Percentiles rank a stretch among this genome's conserved stretches.
Conservation (phyloP, 306 rosid genomes). For the Trifolium repens region DNA sequence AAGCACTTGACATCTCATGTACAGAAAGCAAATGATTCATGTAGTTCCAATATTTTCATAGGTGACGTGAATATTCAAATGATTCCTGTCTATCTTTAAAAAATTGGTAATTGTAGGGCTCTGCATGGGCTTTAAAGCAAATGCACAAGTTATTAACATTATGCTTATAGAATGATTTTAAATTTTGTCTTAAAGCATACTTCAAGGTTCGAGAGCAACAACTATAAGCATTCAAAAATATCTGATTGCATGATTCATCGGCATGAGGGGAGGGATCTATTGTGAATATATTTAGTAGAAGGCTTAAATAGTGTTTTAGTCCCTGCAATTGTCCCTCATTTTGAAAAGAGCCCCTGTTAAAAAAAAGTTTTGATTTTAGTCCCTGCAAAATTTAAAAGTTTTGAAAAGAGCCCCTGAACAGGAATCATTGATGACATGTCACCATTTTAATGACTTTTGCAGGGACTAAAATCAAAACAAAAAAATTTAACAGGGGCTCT, state of each 20-base stretch:
- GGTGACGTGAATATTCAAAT: conserved; percentile 26
- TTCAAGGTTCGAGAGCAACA: conserved; percentile 4
- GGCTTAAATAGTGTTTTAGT: too few species aligned
- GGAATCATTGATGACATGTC: too few species aligned
- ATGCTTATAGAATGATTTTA: neutral
- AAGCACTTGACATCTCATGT: conserved; percentile 8
- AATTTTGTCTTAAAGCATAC: conserved; percentile 1
- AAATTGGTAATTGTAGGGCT: neutral
- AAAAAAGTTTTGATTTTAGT: too few species aligned
- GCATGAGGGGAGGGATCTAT: neutral
- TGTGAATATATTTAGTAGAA: conserved; percentile 6
- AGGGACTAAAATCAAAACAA: too few species aligned
- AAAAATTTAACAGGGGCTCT: too few species aligned
- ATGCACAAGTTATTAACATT: conserved; percentile 1
- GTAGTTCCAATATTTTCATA: neutral
- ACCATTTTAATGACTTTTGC: too few species aligned
- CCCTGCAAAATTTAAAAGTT: too few species aligned
- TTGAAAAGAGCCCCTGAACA: too few species aligned
- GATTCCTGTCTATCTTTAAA: neutral
- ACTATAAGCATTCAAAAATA: conserved; percentile 17
- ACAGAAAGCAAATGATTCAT: conserved; percentile 18
- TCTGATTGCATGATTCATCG: conserved; percentile 6
- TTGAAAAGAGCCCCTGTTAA: too few species aligned
- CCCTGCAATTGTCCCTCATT: too few species aligned
- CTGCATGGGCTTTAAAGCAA: neutral